Conservation (phyloP, 768 basidiomycete genomes). For the Naganishia vishniacii region DNA sequence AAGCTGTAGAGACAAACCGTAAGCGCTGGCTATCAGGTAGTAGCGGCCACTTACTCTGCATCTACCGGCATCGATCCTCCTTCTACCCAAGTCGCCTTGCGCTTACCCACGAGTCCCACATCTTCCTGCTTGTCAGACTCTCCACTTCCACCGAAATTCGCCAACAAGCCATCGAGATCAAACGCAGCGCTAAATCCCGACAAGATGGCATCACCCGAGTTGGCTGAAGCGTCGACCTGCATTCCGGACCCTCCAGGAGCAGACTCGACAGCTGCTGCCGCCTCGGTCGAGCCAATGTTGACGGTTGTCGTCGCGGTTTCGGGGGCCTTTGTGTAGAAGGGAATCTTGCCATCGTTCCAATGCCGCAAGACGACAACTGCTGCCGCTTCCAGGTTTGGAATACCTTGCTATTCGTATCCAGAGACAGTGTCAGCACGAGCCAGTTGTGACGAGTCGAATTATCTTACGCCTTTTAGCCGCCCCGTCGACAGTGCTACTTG, state of each 20-base stretch:
- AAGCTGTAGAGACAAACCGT: neutral
- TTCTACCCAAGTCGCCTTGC: conserved; percentile 19
- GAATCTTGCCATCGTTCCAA: conserved; percentile 95
- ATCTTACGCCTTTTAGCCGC: conserved; percentile 67
- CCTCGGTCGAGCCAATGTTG: conserved; percentile 31
- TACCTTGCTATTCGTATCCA: conserved; percentile 63
- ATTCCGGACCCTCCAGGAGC: too few relatives aligned
- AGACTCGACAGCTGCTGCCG: conserved; percentile 39
- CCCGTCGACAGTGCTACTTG: conserved; percentile 80
- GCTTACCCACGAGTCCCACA: conserved; percentile 31
- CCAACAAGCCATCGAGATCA: conserved; percentile 72
- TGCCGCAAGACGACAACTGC: conserved; percentile 78
- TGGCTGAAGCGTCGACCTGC: conserved; percentile 60
- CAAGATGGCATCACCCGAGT: conserved; percentile 73
- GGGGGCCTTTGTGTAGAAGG: conserved; percentile 78
- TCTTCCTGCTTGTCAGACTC: conserved; percentile 61
- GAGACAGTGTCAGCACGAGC: neutral
- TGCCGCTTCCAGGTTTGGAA: conserved; percentile 75
- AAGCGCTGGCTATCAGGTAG: neutral
- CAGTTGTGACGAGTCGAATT: neutral
- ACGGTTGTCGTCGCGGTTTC: conserved; percentile 62
- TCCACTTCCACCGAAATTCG: conserved; percentile 60
- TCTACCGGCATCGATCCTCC: conserved; percentile 21
- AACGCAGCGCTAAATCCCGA: conserved; percentile 69
- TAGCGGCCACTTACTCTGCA: conserved; percentile 14